phyloP scores from a whole-genome alignment of 495 filamentous ascomycete genomes.

The Sabuloglossum arenarium region DNA sequence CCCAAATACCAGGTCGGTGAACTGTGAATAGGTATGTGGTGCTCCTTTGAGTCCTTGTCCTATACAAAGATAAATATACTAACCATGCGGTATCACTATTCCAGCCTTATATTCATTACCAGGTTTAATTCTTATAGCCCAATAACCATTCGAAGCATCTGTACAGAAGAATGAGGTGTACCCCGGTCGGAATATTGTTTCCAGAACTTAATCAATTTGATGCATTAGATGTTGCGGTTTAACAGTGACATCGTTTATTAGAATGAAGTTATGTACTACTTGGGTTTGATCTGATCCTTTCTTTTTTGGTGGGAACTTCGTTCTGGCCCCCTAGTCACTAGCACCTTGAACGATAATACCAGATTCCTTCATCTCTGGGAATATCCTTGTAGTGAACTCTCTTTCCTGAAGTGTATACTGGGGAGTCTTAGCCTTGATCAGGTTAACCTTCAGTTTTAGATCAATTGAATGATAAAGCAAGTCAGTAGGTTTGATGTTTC shows the following conservation, averaged over 20 bases:
- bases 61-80: constrained; percentile 1
- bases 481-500: constrained; percentile 1
- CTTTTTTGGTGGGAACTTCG: constrained; percentile 4
- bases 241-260: constrained; percentile 3
- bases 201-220: constrained; percentile 4
- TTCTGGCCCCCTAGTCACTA: background rate
- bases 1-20: constrained; percentile 4
- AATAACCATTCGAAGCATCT: constrained; percentile 4
- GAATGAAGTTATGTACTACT: constrained; percentile 5
- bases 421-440: background rate
- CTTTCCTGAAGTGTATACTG: background rate
- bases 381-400: background rate
- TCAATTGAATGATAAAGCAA: constrained; percentile 4
- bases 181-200: background rate
- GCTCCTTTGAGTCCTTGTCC: constrained; percentile 3
- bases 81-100: background rate
- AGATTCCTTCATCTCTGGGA: background rate
- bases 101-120: background rate
- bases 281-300: background rate
- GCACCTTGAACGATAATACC: background rate
- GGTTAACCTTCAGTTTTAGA: background rate
- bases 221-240: constrained; percentile 7
- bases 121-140: background rate
- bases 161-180: background rate
- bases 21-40: constrained; percentile 4